Percentiles rank a stretch among this genome's conserved stretches.
These are phyloP conservation scores for Thymus quinquecostatus DNA, from an alignment of 257 asterid genomes.

Conservation along the genomic window DNA sequence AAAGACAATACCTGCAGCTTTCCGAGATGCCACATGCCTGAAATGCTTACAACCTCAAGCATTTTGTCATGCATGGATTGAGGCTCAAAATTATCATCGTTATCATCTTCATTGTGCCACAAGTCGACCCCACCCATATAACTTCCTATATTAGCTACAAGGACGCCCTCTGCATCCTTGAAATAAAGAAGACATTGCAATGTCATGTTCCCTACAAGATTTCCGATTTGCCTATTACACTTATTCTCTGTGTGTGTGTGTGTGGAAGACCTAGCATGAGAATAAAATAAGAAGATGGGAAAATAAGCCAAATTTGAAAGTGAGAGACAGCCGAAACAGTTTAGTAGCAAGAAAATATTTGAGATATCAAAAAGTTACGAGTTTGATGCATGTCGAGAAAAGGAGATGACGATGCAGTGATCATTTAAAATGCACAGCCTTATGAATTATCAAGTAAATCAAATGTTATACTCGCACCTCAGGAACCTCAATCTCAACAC, in stretches of 20 bases:
- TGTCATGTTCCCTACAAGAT: conserved; percentile 23
- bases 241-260: neutral
- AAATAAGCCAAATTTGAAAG: neutral
- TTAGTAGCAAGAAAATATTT: neutral
- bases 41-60: conserved; percentile 96
- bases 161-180: conserved; percentile 96
- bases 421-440: neutral
- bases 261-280: too few relatives aligned
- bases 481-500: conserved; percentile 92
- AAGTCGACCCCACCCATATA: conserved; percentile 99
- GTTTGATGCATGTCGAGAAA: neutral
- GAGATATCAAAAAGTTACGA: neutral
- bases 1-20: conserved; percentile 69
- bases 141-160: conserved; percentile 92
- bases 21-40: conserved; percentile 98
- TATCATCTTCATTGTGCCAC: conserved; percentile 98
- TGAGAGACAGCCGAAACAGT: neutral
- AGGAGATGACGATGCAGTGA: neutral
- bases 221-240: neutral
- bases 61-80: conserved; percentile 98
- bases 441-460: conserved; percentile 13
- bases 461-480: conserved; percentile 57
- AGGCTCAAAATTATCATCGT: conserved; percentile 79
- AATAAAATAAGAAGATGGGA: neutral
- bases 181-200: conserved; percentile 19